These are phyloP conservation scores for Mycosphaerella arachidis DNA, from an alignment of 2,329 filamentous ascomycete genomes.

Conservation along the genomic window DNA sequence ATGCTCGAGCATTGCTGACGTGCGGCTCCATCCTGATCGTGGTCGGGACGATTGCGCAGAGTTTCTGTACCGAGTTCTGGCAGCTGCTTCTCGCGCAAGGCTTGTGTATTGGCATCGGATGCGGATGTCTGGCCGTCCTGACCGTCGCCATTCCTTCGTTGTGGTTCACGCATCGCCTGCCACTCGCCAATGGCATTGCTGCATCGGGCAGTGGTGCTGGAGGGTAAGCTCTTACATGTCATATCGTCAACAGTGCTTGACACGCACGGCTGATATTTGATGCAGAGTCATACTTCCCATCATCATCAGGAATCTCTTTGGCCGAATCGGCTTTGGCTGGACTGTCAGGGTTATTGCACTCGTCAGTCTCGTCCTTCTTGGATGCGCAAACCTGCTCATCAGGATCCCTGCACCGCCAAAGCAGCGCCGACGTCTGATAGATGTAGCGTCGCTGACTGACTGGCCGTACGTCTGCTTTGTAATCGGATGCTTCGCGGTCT, in stretches of 20 bases:
- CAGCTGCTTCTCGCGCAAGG: slow-evolving; percentile 5
- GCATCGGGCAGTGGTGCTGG: slow-evolving; percentile 58
- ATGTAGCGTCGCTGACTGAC: too few species aligned
- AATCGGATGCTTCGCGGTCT: too few species aligned
- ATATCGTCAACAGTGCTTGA: too few species aligned
- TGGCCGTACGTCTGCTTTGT: too few species aligned
- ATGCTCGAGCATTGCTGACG: slow-evolving; percentile 11
- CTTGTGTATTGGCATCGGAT: background rate
- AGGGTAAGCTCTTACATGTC: slow-evolving; percentile 23
- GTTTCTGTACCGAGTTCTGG: background rate
- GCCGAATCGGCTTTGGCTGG: slow-evolving; percentile 59
- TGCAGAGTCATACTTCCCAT: slow-evolving; percentile 56
- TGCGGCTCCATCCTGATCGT: background rate
- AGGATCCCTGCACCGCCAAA: too few species aligned
- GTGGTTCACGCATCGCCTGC: slow-evolving; percentile 31
- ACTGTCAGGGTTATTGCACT: slow-evolving; percentile 51
- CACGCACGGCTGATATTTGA: too few species aligned
- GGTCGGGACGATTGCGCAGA: slow-evolving; percentile 1
- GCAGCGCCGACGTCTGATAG: too few species aligned
- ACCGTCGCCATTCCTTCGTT: slow-evolving; percentile 32
- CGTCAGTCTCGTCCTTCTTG: too few species aligned
- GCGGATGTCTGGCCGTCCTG: background rate
- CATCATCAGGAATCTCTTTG: slow-evolving; percentile 49
- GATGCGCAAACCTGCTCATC: too few species aligned
- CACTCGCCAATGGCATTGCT: slow-evolving; percentile 38